Conservation (phyloP, 2,329 filamentous ascomycete genomes). For the Ceratocystis alfenasii region DNA sequence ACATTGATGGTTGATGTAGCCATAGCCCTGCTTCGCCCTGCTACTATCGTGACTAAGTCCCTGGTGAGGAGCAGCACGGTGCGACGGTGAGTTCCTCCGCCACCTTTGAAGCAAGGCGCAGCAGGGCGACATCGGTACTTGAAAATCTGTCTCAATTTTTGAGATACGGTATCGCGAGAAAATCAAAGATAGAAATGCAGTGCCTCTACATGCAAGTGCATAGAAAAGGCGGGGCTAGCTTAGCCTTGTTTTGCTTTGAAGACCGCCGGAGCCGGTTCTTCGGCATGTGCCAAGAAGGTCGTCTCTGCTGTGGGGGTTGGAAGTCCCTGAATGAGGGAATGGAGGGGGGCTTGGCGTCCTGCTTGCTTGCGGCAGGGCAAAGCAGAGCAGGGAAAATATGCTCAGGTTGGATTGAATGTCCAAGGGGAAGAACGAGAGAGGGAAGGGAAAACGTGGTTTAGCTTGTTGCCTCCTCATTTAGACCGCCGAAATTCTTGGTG, state of each 20-base stretch:
- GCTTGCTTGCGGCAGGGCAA: neutral
- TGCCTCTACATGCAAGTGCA: too few relatives aligned
- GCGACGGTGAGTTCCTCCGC: too few relatives aligned
- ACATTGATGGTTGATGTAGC: too few relatives aligned
- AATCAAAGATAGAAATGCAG: too few relatives aligned
- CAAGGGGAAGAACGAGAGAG: neutral
- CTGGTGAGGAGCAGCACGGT: too few relatives aligned
- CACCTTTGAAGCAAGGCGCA: too few relatives aligned
- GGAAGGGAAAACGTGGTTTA: neutral
- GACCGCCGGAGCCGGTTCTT: neutral
- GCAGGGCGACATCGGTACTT: too few relatives aligned
- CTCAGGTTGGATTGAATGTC: too few relatives aligned
- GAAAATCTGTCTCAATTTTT: neutral
- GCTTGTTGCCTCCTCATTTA: neutral
- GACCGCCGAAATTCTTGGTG: neutral
- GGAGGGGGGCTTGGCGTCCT: neutral
- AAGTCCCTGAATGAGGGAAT: neutral
- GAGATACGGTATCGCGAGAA: neutral
- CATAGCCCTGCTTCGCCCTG: too few relatives aligned
- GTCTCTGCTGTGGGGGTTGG: neutral
- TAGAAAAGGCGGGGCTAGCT: too few relatives aligned
- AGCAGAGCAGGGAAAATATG: neutral
- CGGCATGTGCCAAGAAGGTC: conserved; percentile 5
- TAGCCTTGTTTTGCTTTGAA: conserved; percentile 22
- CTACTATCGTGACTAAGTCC: too few relatives aligned